Evolutionary conservation across 1,284 basidiomycete genomes (phyloP).

Genomic region (Ustilago nuda): DNA sequence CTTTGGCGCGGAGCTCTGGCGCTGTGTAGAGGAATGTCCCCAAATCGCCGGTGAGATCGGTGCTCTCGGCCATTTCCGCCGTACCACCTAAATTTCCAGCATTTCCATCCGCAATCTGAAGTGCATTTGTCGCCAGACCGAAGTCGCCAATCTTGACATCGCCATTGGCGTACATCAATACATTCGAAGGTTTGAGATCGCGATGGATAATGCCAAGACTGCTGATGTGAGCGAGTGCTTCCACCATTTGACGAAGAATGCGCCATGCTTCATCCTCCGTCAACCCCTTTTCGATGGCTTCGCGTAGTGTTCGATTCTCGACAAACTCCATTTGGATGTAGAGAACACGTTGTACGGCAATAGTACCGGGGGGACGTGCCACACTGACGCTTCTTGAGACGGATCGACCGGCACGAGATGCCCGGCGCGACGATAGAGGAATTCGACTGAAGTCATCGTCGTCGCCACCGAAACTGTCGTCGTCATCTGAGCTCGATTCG

Average conservation of each 20-base stretch:
- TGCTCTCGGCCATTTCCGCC: constrained; percentile 74
- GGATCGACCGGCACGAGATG: constrained; percentile 34
- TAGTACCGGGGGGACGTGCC: constrained; percentile 10
- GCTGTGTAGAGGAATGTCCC: constrained; percentile 94
- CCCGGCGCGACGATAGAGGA: constrained; percentile 34
- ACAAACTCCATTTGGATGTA: constrained; percentile 85
- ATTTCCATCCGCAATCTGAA: constrained; percentile 59
- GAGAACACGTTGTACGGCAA: constrained; percentile 75
- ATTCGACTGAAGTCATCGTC: constrained; percentile 54
- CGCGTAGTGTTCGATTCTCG: constrained; percentile 66
- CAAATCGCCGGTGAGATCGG: constrained; percentile 74
- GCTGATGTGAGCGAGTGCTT: constrained; percentile 87
- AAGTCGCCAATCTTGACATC: constrained; percentile 97
- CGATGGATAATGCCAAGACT: constrained; percentile 88
- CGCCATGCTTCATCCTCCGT: constrained; percentile 81
- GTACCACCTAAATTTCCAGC: constrained; percentile 73
- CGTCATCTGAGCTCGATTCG: constrained; percentile 36
- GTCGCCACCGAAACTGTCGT: constrained; percentile 32
- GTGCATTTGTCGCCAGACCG: constrained; percentile 76
- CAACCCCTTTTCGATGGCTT: constrained; percentile 66
- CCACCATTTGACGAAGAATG: constrained; percentile 89
- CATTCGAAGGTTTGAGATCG: constrained; percentile 72
- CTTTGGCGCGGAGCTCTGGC: constrained; percentile 73
- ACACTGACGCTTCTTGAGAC: constrained; percentile 37
- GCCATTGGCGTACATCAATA: constrained; percentile 73